Percentiles rank a stretch among this genome's conserved stretches.
These are phyloP conservation scores for Sporothrix pseudoabietina DNA, from an alignment of 2,329 filamentous ascomycete genomes.

Conservation along the genomic window DNA sequence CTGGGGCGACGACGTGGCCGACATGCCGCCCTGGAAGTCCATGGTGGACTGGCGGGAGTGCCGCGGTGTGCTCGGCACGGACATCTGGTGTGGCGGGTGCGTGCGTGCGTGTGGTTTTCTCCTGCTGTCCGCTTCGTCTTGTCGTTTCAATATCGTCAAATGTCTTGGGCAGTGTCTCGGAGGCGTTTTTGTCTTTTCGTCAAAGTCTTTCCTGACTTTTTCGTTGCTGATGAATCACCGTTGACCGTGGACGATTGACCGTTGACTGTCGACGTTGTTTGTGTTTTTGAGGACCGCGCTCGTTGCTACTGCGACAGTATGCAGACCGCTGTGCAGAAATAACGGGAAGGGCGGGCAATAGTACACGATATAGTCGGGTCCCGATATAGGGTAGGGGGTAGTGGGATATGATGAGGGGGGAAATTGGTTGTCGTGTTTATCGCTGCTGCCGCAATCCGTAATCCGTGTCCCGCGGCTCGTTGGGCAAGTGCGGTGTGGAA, in stretches of 20 bases:
- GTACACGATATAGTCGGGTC: conserved; percentile 28
- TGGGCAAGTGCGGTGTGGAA: conserved; percentile 13
- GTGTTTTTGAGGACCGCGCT: not conserved
- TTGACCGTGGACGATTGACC: no score
- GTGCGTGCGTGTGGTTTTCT: not conserved
- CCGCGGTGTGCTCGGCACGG: conserved; percentile 57
- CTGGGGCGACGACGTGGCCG: conserved; percentile 46
- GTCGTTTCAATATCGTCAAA: not conserved
- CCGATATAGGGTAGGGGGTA: conserved; percentile 30
- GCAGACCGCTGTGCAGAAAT: conserved; percentile 22
- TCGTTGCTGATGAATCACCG: not conserved
- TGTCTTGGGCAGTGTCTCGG: not conserved
- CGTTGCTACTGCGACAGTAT: conserved; percentile 32
- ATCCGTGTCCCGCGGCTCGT: conserved; percentile 21
- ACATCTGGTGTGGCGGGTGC: conserved; percentile 21
- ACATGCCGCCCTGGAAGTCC: conserved; percentile 47
- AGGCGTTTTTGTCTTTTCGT: no score
- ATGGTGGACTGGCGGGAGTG: conserved; percentile 63
- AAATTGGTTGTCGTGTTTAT: not conserved
- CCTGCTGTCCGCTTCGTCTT: not conserved
- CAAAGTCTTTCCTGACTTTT: not conserved
- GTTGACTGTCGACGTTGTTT: conserved; percentile 14
- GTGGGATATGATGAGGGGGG: not conserved
- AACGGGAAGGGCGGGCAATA: conserved; percentile 24
- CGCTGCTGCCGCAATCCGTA: not conserved